Percentiles rank a stretch among this genome's conserved stretches.
Evolutionary conservation across 345 rosid genomes (phyloP).

Genomic region (Arabis hirsuta): DNA sequence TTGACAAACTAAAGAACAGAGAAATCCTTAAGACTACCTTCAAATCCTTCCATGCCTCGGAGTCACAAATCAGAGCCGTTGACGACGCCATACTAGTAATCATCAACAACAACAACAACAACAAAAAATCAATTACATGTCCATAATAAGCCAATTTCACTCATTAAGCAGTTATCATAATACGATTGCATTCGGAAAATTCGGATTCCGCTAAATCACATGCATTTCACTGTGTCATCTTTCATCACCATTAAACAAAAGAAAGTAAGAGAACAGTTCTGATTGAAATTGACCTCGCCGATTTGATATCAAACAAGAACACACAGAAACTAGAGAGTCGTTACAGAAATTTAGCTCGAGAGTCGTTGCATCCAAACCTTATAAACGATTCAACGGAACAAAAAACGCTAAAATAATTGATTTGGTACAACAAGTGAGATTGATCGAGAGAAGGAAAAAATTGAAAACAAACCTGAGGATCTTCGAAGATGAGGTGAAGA

Average conservation of each 20-base stretch:
- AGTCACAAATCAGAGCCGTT: slow-evolving; percentile 64
- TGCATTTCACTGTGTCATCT: background rate
- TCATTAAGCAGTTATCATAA: background rate
- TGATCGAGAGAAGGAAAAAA: background rate
- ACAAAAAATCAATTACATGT: background rate
- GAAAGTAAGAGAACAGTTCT: background rate
- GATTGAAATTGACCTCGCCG: background rate
- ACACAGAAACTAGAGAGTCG: background rate
- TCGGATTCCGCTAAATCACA: background rate
- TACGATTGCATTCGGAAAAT: background rate
- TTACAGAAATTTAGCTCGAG: slow-evolving; percentile 1
- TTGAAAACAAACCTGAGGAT: background rate
- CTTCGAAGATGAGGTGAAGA: slow-evolving; percentile 15
- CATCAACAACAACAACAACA: background rate
- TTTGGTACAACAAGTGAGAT: background rate
- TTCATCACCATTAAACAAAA: background rate
- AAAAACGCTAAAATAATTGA: background rate
- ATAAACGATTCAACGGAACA: slow-evolving; percentile 5
- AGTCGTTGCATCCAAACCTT: background rate
- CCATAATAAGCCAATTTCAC: background rate
- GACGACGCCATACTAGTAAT: slow-evolving; percentile 61
- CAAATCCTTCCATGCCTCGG: slow-evolving; percentile 85
- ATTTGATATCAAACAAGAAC: background rate
- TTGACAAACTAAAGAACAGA: background rate
- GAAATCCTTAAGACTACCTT: slow-evolving; percentile 52